Evolutionary conservation across 2,329 filamentous ascomycete genomes (phyloP), one percentile per base, ranked within the genome.

Genomic region (Penicillium sp.): DNA sequence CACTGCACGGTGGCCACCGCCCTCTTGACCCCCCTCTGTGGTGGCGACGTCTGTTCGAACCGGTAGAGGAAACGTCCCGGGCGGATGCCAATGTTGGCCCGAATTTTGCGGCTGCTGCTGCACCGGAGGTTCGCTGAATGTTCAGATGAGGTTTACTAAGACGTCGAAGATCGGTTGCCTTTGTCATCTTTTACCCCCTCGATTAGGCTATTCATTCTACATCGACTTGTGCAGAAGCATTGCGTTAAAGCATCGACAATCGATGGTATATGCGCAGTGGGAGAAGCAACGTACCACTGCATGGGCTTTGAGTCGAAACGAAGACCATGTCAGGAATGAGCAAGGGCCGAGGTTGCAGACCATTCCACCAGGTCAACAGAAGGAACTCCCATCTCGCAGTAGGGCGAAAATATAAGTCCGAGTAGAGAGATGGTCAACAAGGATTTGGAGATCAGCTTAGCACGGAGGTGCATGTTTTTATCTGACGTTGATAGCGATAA

Each of bases 11-110:
- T 55, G 89, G 89, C 15, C 85, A 87, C 44, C 81, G 88, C 48
- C 93, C 93, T 0, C 78, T 98, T 42, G 92, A 95, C 62, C 92
- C 93, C 32, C 93, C 93, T 0, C 74, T 76, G 51, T 96, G 89
- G 85, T 98, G 92, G 92, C 81, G 88, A 50, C 81, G 90, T 37
- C 65, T 97, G 15, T 95, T 95, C 64, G 90, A 85, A 46, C 23
- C 58, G 1, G 52, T 50, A 4, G 42, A 55, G 13, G 51, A 44
- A 3, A 42, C 42, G n/a, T 52, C 56, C 13, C 55, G 56, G 8
- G 63, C 63, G 3, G 59, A 62, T 49, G 49, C 60, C 25, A 63
- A 67, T 45, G 48, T 67, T 25, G 67, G 68, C 35, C 58, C 53
- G 15, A 65, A 67, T 7, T 63, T 70, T 53, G 64, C 60, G 9